Evolutionary conservation across 495 filamentous ascomycete species (phyloP).

Genomic region (Choiromyces venosus): DNA sequence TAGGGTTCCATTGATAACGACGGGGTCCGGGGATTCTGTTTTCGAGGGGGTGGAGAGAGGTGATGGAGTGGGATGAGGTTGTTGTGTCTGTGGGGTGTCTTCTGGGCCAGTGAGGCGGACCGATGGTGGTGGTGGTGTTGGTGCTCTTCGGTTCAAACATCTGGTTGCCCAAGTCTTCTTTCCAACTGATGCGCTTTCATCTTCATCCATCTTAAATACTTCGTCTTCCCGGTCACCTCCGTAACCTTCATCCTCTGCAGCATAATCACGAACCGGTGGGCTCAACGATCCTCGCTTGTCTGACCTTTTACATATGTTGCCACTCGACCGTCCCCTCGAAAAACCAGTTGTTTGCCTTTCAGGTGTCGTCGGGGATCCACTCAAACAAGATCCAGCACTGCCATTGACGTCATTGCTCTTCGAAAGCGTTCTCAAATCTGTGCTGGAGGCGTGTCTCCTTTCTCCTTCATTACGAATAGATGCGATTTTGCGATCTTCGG

Average conservation of each 20-base stretch:
- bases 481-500: slow-evolving; percentile 31
- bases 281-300: slow-evolving; percentile 25
- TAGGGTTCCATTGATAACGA: slow-evolving; percentile 73
- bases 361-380: slow-evolving; percentile 4
- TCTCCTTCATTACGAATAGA: slow-evolving; percentile 33
- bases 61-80: neutral
- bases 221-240: slow-evolving; percentile 71
- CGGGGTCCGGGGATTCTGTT: slow-evolving; percentile 15
- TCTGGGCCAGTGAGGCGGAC: slow-evolving; percentile 8
- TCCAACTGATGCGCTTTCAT: slow-evolving; percentile 22
- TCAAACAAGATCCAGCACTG: slow-evolving; percentile 11
- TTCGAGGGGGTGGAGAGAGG: neutral
- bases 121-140: slow-evolving; percentile 14
- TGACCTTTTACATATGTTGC: slow-evolving; percentile 26
- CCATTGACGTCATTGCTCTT: slow-evolving; percentile 9
- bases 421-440: slow-evolving; percentile 30
- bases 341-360: slow-evolving; percentile 6
- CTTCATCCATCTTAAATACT: slow-evolving; percentile 64
- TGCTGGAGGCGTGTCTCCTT: slow-evolving; percentile 31
- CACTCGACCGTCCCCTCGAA: slow-evolving; percentile 31
- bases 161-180: slow-evolving; percentile 39
- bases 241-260: slow-evolving; percentile 64
- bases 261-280: slow-evolving; percentile 18
- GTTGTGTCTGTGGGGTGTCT: slow-evolving; percentile 28
- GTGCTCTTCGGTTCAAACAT: slow-evolving; percentile 35